Percentiles rank a stretch among this genome's conserved stretches.
These are phyloP conservation scores for Lycium barbarum DNA, from an alignment of 257 asterid genomes.

Conservation along the genomic window DNA sequence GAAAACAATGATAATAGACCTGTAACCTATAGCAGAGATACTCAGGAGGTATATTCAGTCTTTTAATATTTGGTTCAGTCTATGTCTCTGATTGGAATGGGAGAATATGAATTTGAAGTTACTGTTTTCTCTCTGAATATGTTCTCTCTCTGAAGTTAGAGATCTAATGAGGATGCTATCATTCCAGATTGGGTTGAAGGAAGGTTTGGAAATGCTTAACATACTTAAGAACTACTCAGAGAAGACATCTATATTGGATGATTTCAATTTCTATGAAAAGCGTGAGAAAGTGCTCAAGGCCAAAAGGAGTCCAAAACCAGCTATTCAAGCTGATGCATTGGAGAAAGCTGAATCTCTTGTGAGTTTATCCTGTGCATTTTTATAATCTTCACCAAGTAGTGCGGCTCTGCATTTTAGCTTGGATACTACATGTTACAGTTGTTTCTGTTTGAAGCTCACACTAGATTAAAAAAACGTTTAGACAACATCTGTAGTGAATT, in stretches of 20 bases:
- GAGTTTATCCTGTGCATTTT: constrained; percentile 24
- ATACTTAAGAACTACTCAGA: constrained; percentile 70
- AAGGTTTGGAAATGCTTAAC: constrained; percentile 77
- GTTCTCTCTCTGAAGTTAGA: background rate
- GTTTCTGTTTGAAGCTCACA: background rate
- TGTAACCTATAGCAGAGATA: constrained; percentile 79
- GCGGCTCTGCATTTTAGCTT: background rate
- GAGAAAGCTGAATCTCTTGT: constrained; percentile 45
- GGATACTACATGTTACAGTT: background rate
- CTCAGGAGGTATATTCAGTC: constrained; percentile 72
- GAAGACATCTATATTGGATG: constrained; percentile 67
- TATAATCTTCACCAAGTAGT: background rate
- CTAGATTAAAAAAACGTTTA: too few relatives aligned
- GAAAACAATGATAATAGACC: constrained; percentile 76
- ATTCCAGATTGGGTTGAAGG: constrained; percentile 65
- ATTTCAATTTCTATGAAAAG: constrained; percentile 69
- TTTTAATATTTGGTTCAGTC: background rate
- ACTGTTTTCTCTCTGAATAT: background rate
- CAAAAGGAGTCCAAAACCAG: constrained; percentile 45
- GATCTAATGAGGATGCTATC: background rate
- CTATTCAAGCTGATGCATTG: constrained; percentile 36
- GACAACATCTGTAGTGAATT: background rate
- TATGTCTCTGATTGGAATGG: background rate
- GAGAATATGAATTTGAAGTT: background rate
- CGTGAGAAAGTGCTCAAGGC: constrained; percentile 66